A percentile compares a stretch with the other conserved stretches of the same genome.
Evolutionary conservation across 805 yeast genomes (phyloP).

Genomic region (Suhomyces prunicola): DNA sequence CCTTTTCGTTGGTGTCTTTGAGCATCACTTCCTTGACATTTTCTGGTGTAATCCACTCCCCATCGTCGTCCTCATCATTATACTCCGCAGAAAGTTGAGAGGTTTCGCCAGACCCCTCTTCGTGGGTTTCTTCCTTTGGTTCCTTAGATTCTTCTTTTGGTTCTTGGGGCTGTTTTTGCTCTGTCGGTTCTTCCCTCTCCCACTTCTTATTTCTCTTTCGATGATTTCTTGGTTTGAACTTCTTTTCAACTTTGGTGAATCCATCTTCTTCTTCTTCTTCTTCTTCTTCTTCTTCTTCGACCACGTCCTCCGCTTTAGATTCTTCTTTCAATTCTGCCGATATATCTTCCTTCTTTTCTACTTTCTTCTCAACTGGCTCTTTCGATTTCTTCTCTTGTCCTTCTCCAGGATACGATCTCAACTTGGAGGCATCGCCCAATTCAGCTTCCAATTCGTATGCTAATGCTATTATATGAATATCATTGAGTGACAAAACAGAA

Average conservation of each 20-base stretch:
- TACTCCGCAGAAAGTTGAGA: slow-evolving; percentile 41
- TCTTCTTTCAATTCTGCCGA: slow-evolving; percentile 3
- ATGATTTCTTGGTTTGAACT: slow-evolving; percentile 1
- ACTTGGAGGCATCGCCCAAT: slow-evolving; percentile 61
- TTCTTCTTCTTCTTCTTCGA: slow-evolving; percentile 10
- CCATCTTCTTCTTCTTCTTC: slow-evolving; percentile 18
- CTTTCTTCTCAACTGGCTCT: background rate
- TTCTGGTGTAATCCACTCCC: slow-evolving; percentile 90
- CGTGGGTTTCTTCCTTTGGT: background rate
- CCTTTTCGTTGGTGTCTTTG: slow-evolving; percentile 63
- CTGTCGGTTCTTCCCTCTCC: background rate
- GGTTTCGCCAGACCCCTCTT: background rate
- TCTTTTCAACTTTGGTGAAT: slow-evolving; percentile 18
- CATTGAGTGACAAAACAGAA: slow-evolving; percentile 82
- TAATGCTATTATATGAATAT: slow-evolving; percentile 87
- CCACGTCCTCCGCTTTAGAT: background rate
- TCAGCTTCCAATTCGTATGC: slow-evolving; percentile 84
- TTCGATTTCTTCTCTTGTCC: slow-evolving; percentile 9
- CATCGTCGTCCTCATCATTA: slow-evolving; percentile 78
- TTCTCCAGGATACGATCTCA: slow-evolving; percentile 72
- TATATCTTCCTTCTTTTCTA: slow-evolving; percentile 1
- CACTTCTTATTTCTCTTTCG: slow-evolving; percentile 3
- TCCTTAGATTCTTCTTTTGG: too few species aligned
- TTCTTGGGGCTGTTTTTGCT: background rate
- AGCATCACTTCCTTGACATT: slow-evolving; percentile 68